phyloP scores from a whole-genome alignment of 2,329 filamentous ascomycete species.

The Fusarium virguliforme region DNA sequence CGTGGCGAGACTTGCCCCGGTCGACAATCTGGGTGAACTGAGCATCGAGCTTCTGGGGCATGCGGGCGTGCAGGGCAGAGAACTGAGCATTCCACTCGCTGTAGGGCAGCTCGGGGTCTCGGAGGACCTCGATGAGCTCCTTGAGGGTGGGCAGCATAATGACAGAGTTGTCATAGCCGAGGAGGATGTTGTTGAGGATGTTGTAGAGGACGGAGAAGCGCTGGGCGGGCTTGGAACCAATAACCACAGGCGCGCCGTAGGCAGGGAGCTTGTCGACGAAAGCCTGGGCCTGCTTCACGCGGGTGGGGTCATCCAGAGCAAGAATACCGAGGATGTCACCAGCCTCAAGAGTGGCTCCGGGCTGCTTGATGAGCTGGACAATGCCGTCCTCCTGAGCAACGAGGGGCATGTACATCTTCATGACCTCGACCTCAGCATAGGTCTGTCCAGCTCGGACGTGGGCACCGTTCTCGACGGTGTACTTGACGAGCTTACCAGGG shows the following conservation, averaged over 20 bases:
- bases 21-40: slow-evolving; percentile 90
- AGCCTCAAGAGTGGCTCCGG: slow-evolving; percentile 96
- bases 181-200: slow-evolving; percentile 88
- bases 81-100: slow-evolving; percentile 97
- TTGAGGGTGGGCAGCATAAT: slow-evolving; percentile 92
- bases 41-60: slow-evolving; percentile 92
- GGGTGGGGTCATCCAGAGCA: slow-evolving; percentile 92
- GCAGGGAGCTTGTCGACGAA: slow-evolving; percentile 93
- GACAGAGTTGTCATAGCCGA: slow-evolving; percentile 96
- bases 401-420: slow-evolving; percentile 99
- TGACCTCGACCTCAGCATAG: slow-evolving; percentile 98
- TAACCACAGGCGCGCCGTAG: slow-evolving; percentile 87
- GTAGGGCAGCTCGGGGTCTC: slow-evolving; percentile 91
- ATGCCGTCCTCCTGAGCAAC: slow-evolving; percentile 95
- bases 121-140: slow-evolving; percentile 90
- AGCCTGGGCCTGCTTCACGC: slow-evolving; percentile 95
- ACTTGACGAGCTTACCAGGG: slow-evolving; percentile 98
- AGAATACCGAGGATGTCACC: slow-evolving; percentile 99
- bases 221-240: slow-evolving; percentile 93
- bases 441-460: slow-evolving; percentile 94
- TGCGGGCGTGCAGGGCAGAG: slow-evolving; percentile 95
- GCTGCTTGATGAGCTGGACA: slow-evolving; percentile 99
- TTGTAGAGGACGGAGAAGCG: slow-evolving; percentile 83
- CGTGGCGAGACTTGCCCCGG: slow-evolving; percentile 80
- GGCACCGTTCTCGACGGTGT: slow-evolving; percentile 93